phyloP scores from a whole-genome alignment of 768 basidiomycete genomes.

The Vararia minispora region DNA sequence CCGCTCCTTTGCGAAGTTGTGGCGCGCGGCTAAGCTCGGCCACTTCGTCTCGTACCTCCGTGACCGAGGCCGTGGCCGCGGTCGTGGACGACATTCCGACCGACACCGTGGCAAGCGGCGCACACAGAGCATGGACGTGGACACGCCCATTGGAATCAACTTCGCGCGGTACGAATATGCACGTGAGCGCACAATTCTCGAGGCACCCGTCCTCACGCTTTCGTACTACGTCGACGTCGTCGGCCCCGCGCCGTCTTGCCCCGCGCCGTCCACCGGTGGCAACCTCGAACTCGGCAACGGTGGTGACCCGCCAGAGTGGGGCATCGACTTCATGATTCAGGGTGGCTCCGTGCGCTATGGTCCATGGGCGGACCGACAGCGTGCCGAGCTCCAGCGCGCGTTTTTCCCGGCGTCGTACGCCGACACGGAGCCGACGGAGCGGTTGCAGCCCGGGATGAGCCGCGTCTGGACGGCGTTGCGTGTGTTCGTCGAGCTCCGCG shows the following conservation, averaged over 20 bases:
- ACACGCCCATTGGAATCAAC: slow-evolving; percentile 44
- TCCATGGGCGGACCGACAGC: slow-evolving; percentile 93
- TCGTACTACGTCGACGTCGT: slow-evolving; percentile 82
- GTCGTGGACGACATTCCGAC: no score
- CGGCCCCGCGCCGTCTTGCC: slow-evolving; percentile 50
- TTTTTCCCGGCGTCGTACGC: slow-evolving; percentile 82
- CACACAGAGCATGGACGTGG: slow-evolving; percentile 34
- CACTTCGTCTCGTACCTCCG: slow-evolving; percentile 1
- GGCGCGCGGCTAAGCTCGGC: slow-evolving; percentile 8
- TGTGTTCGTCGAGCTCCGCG: slow-evolving; percentile 71
- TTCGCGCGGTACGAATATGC: slow-evolving; percentile 70
- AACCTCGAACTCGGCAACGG: slow-evolving; percentile 72
- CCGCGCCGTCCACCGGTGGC: slow-evolving; percentile 18
- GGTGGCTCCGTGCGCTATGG: slow-evolving; percentile 77
- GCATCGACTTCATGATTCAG: slow-evolving; percentile 72
- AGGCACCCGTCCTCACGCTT: slow-evolving; percentile 66
- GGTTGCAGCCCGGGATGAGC: slow-evolving; percentile 63
- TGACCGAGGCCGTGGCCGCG: slow-evolving; percentile 10
- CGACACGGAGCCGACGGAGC: slow-evolving; percentile 41
- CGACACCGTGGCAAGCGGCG: slow-evolving; percentile 16
- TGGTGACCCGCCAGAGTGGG: slow-evolving; percentile 87
- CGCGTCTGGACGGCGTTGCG: slow-evolving; percentile 78
- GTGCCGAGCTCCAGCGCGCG: slow-evolving; percentile 62
- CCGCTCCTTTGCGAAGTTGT: slow-evolving; percentile 10
- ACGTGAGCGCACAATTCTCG: slow-evolving; percentile 72